These are phyloP conservation scores for Pyricularia sp. DNA, from an alignment of 2,329 filamentous ascomycete genomes.

Conservation along the genomic window DNA sequence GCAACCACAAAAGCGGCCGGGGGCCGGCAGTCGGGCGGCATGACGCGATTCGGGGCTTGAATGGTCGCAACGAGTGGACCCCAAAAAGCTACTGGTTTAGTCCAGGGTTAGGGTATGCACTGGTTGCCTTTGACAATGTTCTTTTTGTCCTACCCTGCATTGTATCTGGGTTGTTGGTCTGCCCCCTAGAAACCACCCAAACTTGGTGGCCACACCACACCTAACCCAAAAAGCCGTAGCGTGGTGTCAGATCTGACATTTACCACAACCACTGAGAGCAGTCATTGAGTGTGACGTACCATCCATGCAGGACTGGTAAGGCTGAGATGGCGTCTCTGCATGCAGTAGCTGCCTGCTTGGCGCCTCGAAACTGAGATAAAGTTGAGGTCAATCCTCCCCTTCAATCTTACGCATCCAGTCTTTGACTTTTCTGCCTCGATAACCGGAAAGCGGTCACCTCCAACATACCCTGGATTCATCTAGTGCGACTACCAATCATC, in stretches of 20 bases:
- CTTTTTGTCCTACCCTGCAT: not conserved
- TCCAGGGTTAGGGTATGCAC: not conserved
- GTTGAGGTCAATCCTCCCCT: not conserved
- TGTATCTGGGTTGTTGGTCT: not conserved
- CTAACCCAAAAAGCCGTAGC: not conserved
- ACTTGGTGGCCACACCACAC: not conserved
- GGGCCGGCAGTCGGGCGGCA: constrained; percentile 3
- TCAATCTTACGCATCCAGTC: not conserved
- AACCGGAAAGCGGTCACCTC: too few species aligned
- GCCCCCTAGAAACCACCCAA: not conserved
- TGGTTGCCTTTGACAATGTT: too few species aligned
- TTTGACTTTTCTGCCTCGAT: not conserved
- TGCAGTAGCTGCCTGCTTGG: not conserved
- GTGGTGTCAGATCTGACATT: not conserved
- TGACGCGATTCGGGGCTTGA: constrained; percentile 3
- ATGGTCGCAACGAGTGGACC: not conserved
- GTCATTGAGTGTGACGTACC: not conserved
- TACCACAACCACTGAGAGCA: not conserved
- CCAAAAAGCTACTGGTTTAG: too few species aligned
- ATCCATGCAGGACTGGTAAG: not conserved
- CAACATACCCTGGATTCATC: too few species aligned
- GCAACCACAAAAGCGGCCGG: constrained; percentile 8
- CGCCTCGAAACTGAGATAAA: not conserved
- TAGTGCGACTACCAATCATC: too few species aligned
- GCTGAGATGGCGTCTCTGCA: not conserved